Percentiles rank a stretch among this genome's conserved stretches.
These are phyloP conservation scores for Gracilaria vermiculophylla DNA, from an alignment of 23 red algal species.

Conservation along the genomic window DNA sequence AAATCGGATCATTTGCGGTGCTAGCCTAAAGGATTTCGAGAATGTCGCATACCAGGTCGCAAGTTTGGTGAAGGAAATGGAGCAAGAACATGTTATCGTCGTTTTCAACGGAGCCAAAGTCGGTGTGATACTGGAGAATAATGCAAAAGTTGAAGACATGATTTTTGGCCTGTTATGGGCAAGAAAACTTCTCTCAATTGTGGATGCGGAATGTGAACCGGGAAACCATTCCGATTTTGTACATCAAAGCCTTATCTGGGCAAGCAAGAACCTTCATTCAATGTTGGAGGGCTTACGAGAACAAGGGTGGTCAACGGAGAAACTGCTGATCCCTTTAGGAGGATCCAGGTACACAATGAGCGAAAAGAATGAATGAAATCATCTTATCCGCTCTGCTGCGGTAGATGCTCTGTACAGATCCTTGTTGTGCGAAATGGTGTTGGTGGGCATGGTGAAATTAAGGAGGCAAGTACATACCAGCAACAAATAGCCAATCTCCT, in stretches of 20 bases:
- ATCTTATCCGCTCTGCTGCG: neutral
- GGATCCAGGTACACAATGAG: neutral
- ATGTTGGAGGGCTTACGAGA: neutral
- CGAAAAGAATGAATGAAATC: neutral
- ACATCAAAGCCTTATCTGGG: slow-evolving; percentile 17
- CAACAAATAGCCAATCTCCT: too few species aligned
- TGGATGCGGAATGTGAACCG: neutral
- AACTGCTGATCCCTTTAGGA: slow-evolving; percentile 20
- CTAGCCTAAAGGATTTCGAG: slow-evolving; percentile 30
- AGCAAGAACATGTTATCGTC: slow-evolving; percentile 30
- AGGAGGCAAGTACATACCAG: too few species aligned
- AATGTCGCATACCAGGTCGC: slow-evolving; percentile 1
- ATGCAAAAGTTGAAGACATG: slow-evolving; percentile 4
- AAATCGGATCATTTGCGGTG: slow-evolving; percentile 33
- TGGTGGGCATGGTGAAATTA: too few species aligned
- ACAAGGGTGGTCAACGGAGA: slow-evolving; percentile 40
- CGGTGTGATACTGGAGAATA: slow-evolving; percentile 29
- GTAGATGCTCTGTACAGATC: neutral
- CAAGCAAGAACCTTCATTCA: neutral
- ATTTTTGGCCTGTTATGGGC: slow-evolving; percentile 27
- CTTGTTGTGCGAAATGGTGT: neutral
- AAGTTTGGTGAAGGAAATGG: neutral
- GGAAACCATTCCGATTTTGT: neutral
- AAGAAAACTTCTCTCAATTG: slow-evolving; percentile 3
- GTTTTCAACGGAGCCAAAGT: neutral